A percentile compares a stretch with the other conserved stretches of the same genome.
phyloP scores from a whole-genome alignment of 352 stramenopile species.

The Globisporangium yorkense region DNA sequence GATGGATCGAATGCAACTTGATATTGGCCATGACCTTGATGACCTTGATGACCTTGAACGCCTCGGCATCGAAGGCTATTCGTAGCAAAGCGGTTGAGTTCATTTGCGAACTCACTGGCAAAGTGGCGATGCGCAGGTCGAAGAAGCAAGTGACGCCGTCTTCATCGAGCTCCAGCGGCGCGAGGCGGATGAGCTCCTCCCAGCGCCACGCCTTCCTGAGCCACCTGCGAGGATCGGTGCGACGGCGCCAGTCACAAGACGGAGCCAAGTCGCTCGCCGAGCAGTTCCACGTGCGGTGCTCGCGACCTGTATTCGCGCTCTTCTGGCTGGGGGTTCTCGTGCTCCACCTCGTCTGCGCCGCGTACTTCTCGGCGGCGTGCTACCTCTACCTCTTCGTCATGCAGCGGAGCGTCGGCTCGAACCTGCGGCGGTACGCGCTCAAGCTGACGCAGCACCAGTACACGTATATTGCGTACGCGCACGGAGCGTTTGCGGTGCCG shows the following conservation, averaged over 20 bases:
- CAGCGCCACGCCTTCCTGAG: background rate
- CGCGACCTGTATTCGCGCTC: conserved; percentile 7
- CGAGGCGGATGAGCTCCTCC: no score
- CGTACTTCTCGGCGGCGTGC: conserved; percentile 9
- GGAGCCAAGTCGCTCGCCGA: background rate
- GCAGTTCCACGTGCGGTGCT: conserved; percentile 10
- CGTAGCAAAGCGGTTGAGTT: no score
- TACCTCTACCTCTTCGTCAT: conserved; percentile 19
- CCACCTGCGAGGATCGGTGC: conserved; percentile 2
- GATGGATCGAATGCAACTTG: no score
- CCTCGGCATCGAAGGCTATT: no score
- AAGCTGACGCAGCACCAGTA: conserved; percentile 4
- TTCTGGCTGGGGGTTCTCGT: conserved; percentile 10
- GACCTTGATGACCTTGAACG: no score
- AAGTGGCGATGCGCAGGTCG: no score
- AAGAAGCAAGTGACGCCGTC: no score
- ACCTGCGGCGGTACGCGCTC: conserved; percentile 13
- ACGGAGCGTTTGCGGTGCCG: conserved; percentile 7
- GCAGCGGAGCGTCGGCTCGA: conserved; percentile 11
- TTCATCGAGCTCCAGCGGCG: no score
- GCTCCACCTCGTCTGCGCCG: conserved; percentile 6
- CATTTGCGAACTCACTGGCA: no score
- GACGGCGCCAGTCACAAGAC: background rate
- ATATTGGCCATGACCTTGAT: no score
- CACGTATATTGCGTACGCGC: conserved; percentile 8